Percentiles rank a stretch among this genome's conserved stretches.
Evolutionary conservation across 805 yeast species (phyloP).

Genomic region (Cyberlindnera veronae): DNA sequence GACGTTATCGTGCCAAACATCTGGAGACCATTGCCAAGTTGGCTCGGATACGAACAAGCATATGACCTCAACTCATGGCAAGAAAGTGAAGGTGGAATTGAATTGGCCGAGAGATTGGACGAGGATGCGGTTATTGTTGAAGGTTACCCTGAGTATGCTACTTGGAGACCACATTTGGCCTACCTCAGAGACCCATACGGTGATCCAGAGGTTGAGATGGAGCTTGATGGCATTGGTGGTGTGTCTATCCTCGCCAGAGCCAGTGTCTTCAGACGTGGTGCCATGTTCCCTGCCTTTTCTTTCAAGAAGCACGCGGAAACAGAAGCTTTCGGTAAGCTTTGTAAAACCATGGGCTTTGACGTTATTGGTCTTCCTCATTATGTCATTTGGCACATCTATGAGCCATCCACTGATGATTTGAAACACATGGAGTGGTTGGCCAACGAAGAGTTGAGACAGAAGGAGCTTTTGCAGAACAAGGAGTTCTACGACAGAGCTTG

Average conservation of each 20-base stretch:
- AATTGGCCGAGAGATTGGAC: slow-evolving; percentile 69
- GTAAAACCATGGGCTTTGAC: slow-evolving; percentile 78
- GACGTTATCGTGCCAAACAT: slow-evolving; percentile 95
- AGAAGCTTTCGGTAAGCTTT: slow-evolving; percentile 92
- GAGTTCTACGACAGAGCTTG: slow-evolving; percentile 68
- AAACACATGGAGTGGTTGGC: slow-evolving; percentile 89
- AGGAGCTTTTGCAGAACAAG: slow-evolving; percentile 59
- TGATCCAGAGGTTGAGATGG: slow-evolving; percentile 90
- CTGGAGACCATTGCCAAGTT: slow-evolving; percentile 86
- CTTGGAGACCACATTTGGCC: slow-evolving; percentile 97
- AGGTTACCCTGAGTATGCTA: slow-evolving; percentile 95
- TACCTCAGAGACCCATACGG: slow-evolving; percentile 94
- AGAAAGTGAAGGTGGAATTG: slow-evolving; percentile 78
- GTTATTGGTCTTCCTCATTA: slow-evolving; percentile 93
- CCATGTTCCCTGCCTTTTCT: slow-evolving; percentile 95
- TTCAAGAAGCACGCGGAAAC: slow-evolving; percentile 97
- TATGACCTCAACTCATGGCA: slow-evolving; percentile 85
- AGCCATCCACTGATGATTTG: slow-evolving; percentile 90
- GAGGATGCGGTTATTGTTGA: slow-evolving; percentile 97
- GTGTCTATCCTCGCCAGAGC: slow-evolving; percentile 91
- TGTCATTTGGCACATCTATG: slow-evolving; percentile 95
- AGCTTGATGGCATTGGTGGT: slow-evolving; percentile 95
- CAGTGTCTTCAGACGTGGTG: slow-evolving; percentile 77
- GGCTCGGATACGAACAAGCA: slow-evolving; percentile 83
- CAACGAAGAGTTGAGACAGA: slow-evolving; percentile 63